Conservation (phyloP, 139 green algal genomes). For the Auxenochlorella protothecoides region DNA sequence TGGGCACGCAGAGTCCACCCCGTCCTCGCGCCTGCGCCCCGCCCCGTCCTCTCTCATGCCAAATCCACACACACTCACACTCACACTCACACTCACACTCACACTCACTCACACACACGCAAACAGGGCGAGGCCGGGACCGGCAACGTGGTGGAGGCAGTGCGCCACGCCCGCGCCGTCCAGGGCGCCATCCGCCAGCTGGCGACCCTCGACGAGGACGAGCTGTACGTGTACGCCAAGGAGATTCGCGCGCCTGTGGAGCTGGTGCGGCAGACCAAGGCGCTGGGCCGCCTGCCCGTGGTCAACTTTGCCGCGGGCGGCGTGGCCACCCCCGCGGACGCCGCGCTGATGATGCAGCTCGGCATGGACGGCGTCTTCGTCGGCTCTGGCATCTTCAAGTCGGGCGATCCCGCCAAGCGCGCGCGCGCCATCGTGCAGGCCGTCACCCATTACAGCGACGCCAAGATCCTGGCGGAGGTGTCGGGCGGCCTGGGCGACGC, state of each 20-base stretch:
- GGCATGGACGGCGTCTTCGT: slow-evolving; percentile 99
- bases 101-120: too few relatives aligned
- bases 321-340: slow-evolving; percentile 96
- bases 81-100: too few relatives aligned
- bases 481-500: slow-evolving; percentile 80
- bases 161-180: slow-evolving; percentile 88
- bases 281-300: slow-evolving; percentile 82
- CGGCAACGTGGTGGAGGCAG: slow-evolving; percentile 97
- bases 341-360: slow-evolving; percentile 98
- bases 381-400: slow-evolving; percentile 98
- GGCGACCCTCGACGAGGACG: slow-evolving; percentile 97
- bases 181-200: slow-evolving; percentile 89
- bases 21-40: too few relatives aligned
- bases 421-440: slow-evolving; percentile 96
- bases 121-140: slow-evolving; percentile 93
- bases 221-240: slow-evolving; percentile 99
- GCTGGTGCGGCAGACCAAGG: slow-evolving; percentile 77
- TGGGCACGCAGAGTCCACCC: too few relatives aligned
- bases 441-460: slow-evolving; percentile 98
- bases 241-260: slow-evolving; percentile 92
- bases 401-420: slow-evolving; percentile 79
- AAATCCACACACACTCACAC: too few relatives aligned
- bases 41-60: too few relatives aligned
- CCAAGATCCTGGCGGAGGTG: slow-evolving; percentile 88
- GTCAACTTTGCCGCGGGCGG: slow-evolving; percentile 99